Conservation (phyloP, 2,329 filamentous ascomycete genomes). For the Aspergillus candidus region DNA sequence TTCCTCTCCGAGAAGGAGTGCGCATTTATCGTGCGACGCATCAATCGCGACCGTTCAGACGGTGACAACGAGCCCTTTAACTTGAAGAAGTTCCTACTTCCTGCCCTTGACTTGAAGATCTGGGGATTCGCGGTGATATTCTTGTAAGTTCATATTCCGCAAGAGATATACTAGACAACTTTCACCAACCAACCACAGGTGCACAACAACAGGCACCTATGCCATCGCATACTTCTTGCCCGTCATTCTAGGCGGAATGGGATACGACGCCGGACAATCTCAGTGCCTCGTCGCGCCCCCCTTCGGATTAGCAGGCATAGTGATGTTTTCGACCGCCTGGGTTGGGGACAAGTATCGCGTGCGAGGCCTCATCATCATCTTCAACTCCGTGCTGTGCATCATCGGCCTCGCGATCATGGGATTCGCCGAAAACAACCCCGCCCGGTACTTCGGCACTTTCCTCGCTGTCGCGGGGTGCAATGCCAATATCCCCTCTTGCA, state of each 20-base stretch:
- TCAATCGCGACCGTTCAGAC: constrained; percentile 50
- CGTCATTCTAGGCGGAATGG: constrained; percentile 62
- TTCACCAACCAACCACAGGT: constrained; percentile 8
- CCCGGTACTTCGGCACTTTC: constrained; percentile 69
- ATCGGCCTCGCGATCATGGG: constrained; percentile 68
- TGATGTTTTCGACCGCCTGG: constrained; percentile 56
- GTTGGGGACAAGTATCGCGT: constrained; percentile 60
- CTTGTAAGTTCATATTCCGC: constrained; percentile 39
- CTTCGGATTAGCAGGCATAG: constrained; percentile 57
- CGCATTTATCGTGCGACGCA: constrained; percentile 46
- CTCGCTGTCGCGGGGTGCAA: constrained; percentile 67
- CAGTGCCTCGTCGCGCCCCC: constrained; percentile 68
- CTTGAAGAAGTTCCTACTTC: constrained; percentile 42
- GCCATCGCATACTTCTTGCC: constrained; percentile 73
- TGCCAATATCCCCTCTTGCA: constrained; percentile 65
- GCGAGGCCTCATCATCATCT: constrained; percentile 59
- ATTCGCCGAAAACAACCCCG: constrained; percentile 50
- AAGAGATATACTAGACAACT: neutral
- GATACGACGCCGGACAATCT: constrained; percentile 55
- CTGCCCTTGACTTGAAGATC: constrained; percentile 47
- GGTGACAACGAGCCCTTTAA: constrained; percentile 45
- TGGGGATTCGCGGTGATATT: constrained; percentile 52
- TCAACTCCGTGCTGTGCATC: constrained; percentile 60
- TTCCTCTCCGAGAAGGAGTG: constrained; percentile 38
- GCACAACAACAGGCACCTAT: constrained; percentile 67